Percentiles rank a stretch among this genome's conserved stretches.
phyloP scores from a whole-genome alignment of 306 rosid genomes.

The Biancaea sappan region DNA sequence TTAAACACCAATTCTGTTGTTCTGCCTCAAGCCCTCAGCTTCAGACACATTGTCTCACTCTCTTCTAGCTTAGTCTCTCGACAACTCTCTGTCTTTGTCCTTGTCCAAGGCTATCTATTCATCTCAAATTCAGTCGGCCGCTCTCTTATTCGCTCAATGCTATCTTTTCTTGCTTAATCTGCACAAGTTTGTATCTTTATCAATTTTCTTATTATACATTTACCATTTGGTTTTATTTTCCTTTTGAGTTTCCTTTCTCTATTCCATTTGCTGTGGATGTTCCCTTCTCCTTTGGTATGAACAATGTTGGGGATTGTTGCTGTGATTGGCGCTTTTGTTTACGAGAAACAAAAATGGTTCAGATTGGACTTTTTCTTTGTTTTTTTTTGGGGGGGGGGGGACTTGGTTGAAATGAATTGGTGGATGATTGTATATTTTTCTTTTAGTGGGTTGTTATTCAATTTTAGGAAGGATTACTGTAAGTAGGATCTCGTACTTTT shows the following conservation, averaged over 20 bases:
- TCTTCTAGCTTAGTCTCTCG: too few relatives aligned
- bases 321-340: background rate
- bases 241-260: background rate
- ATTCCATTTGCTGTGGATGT: background rate
- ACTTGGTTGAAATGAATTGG: conserved; percentile 4
- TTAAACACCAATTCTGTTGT: too few relatives aligned
- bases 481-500: too few relatives aligned
- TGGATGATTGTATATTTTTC: background rate
- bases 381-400: conserved; percentile 1
- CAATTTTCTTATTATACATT: background rate
- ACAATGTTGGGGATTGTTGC: conserved; percentile 10
- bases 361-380: conserved; percentile 37
- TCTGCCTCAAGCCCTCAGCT: too few relatives aligned
- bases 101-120: too few relatives aligned
- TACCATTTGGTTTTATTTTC: background rate
- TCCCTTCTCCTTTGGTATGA: background rate
- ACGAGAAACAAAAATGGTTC: background rate
- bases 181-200: background rate
- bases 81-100: too few relatives aligned
- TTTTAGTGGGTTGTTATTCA: background rate
- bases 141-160: too few relatives aligned
- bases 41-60: too few relatives aligned
- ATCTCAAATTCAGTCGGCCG: too few relatives aligned
- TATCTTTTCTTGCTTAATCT: conserved; percentile 17
- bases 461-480: background rate